Evolutionary conservation across 2,329 filamentous ascomycete species (phyloP), one percentile per base, ranked within the genome.

Genomic region (Aspergillus alliaceus): DNA sequence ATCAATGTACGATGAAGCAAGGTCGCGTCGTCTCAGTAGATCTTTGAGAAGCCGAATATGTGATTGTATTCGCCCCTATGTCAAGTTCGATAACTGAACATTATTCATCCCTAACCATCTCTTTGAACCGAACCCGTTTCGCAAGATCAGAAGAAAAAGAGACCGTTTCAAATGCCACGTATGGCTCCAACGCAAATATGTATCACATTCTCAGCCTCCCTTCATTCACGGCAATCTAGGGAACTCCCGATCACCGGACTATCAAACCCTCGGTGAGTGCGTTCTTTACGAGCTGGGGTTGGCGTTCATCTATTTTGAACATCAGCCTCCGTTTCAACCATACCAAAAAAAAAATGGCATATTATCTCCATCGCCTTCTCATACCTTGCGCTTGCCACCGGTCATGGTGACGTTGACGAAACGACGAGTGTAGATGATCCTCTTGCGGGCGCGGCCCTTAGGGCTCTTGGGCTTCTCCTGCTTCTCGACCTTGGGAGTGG

Each of bases 401-500:
- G 93, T 96, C 82, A 96, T 86, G 75, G 91, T 95, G 77, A 98
- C 92, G 83, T 98, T 97, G 72, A 98, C 93, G 85, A 98, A 98
- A 75, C 93, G 92, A 79, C 93, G 90, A 72, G 91, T 96, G 87
- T 97, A 97, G 80, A 86, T 88, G 79, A 96, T 88, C 76, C 93
- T 88, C 92, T 98, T 98, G 84, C 95, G 91, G 72, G 93, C 93
- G 77, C 93, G 92, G 77, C 93, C 93, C 88, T 97, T 97, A 78
- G 93, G 92, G 72, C 83, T 86, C 90, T 98, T 97, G 83, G 90
- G 84, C 89, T 96, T 96, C 89, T 97, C 93, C 58, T 66, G 64
- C 60, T 64, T 54, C 50, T 66, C 64, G 59, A 66, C 64, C 61
- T 63, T 63, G 57, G 62, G 64, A 59, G 60, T 66, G 48, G 62